Evolutionary conservation across 495 filamentous ascomycete species (phyloP), one percentile per base, ranked within the genome.

Genomic region (Penicillium angulare): DNA sequence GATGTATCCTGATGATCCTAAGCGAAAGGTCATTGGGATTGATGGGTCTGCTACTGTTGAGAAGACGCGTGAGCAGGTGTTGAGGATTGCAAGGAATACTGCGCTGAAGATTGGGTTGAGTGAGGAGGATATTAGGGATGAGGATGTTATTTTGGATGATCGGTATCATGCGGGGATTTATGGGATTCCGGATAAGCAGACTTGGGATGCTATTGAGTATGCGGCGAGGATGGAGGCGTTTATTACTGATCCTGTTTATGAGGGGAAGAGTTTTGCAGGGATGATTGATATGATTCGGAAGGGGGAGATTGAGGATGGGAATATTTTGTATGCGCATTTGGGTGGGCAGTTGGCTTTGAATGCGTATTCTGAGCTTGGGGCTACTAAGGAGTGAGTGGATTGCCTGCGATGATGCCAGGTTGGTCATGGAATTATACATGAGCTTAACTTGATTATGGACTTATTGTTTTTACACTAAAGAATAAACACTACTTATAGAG

Each of bases 211-310:
- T 3, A 84, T 86, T 41, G 74, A 74, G 59, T 83, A 83, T 59
- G 80, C 76, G 2, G 83, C 83, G 5, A 24, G 53, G 53, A 85
- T 78, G 26, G 83, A 86, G 67, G 83, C 75, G 0, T 83, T 86
- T 48, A 83, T 87, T 42, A 85, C 82, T 7, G 83, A 86, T 59
- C 83, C 83, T 0, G 84, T 87, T 2, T 86, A 87, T 55, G 80
- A 84, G 61, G 83, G 84, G 0, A 86, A 86, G 73, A 84, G 78
- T 49, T 62, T 87, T 52, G 81, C 83, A 2, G 83, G 83, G 0
- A 78, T 86, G 79, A 72, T 85, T 61, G 79, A 82, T 56, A 62
- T 85, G 74, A 77, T 86, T n/a, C 67, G 65, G 24, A 72, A 68
- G 35, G 82, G 74, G 5, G 79, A 81, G 53, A 79, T 86, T 36